Conservation (phyloP, 1,284 basidiomycete genomes). For the Psilocybe mexicana region DNA sequence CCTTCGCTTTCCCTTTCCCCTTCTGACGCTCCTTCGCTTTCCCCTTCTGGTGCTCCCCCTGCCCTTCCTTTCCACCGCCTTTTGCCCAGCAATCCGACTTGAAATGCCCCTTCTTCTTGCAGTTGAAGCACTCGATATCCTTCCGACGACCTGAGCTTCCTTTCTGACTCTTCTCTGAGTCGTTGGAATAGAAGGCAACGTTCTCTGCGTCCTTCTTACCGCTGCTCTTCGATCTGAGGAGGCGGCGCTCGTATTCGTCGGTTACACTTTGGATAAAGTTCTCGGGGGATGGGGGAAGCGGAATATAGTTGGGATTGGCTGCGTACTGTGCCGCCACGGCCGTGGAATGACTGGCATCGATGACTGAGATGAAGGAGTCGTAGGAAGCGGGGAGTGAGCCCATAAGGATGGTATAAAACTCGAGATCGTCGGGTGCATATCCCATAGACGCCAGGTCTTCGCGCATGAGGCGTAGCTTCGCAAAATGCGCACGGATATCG, state of each 20-base stretch:
- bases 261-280: constrained; percentile 23
- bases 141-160: constrained; percentile 6
- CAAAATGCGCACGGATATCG: constrained; percentile 27
- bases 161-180: constrained; percentile 10
- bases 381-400: constrained; percentile 27
- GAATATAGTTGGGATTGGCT: background rate
- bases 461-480: constrained; percentile 25
- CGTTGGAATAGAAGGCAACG: constrained; percentile 22
- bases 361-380: constrained; percentile 26
- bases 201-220: constrained; percentile 23
- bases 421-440: constrained; percentile 21
- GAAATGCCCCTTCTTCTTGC: constrained; percentile 23
- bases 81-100: constrained; percentile 22
- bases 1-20: constrained; percentile 9
- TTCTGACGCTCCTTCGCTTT: background rate
- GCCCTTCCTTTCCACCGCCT: constrained; percentile 28
- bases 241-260: constrained; percentile 23
- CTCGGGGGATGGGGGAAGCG: constrained; percentile 18
- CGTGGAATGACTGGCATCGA: constrained; percentile 23
- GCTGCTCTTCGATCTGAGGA: constrained; percentile 9
- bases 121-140: constrained; percentile 25
- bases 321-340: background rate
- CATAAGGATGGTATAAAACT: constrained; percentile 28
- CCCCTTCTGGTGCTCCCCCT: background rate
- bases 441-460: constrained; percentile 29